A percentile compares a stretch with the other conserved stretches of the same genome.
Evolutionary conservation across 768 basidiomycete species (phyloP).

Genomic region (Lactarius sp.): DNA sequence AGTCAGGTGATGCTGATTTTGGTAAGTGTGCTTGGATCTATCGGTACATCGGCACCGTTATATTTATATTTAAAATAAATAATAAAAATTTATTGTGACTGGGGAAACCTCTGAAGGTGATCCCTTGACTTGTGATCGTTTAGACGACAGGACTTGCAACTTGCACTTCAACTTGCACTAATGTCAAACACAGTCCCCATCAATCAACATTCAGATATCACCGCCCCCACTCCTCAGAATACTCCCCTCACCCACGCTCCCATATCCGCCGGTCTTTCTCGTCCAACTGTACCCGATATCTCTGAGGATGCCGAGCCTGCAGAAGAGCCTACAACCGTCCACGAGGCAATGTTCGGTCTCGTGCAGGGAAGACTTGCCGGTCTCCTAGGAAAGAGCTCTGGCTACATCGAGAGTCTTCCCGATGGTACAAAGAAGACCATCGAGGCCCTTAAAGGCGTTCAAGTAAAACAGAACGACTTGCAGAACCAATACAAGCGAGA

Average conservation of each 20-base stretch:
- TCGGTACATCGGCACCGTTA: constrained; percentile 2
- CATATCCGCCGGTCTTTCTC: constrained; percentile 71
- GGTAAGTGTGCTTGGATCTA: background rate
- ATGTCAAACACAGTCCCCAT: constrained; percentile 75
- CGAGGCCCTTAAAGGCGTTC: constrained; percentile 91
- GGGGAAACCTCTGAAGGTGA: no score
- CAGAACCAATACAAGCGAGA: constrained; percentile 95
- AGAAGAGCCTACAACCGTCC: constrained; percentile 51
- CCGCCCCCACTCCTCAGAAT: constrained; percentile 93
- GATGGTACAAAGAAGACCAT: constrained; percentile 75
- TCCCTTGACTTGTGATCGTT: background rate
- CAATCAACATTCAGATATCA: constrained; percentile 44
- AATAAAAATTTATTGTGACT: no score
- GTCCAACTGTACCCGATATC: constrained; percentile 87
- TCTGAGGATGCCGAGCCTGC: constrained; percentile 73
- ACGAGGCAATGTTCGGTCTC: constrained; percentile 72
- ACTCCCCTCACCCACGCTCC: constrained; percentile 83
- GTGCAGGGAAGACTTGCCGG: constrained; percentile 84
- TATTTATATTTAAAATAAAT: no score
- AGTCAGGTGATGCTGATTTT: background rate
- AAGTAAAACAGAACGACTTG: constrained; percentile 84
- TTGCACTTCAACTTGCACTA: constrained; percentile 16
- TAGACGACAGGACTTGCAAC: no score
- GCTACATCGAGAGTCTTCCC: constrained; percentile 89
- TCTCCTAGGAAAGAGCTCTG: constrained; percentile 87